A percentile compares a stretch with the other conserved stretches of the same genome.
These are phyloP conservation scores for Fusarium denticulatum DNA, from an alignment of 2,329 filamentous ascomycete species.

Conservation along the genomic window DNA sequence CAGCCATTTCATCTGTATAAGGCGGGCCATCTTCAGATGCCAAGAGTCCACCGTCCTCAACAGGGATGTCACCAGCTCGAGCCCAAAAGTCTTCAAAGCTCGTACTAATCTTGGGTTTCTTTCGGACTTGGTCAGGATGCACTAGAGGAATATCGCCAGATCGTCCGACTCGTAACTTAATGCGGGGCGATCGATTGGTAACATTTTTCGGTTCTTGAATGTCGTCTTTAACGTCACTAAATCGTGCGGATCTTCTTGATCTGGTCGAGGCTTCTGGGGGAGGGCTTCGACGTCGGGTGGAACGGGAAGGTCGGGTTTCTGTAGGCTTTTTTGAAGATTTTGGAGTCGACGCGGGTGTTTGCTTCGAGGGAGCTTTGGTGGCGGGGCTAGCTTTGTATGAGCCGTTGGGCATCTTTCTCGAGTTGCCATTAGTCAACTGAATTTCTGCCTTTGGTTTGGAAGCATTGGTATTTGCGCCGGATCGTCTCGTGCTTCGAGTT, in stretches of 20 bases:
- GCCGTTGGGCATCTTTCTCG: slow-evolving; percentile 40
- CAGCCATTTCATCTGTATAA: slow-evolving; percentile 70
- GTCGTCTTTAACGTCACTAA: slow-evolving; percentile 44
- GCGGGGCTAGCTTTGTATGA: slow-evolving; percentile 42
- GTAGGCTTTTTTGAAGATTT: slow-evolving; percentile 46
- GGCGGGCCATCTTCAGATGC: slow-evolving; percentile 64
- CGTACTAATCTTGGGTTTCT: slow-evolving; percentile 62
- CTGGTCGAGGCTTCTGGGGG: slow-evolving; percentile 56
- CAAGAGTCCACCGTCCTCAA: slow-evolving; percentile 68
- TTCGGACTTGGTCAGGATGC: slow-evolving; percentile 66
- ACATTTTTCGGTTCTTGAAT: slow-evolving; percentile 30
- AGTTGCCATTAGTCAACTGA: slow-evolving; percentile 39
- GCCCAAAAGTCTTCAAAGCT: slow-evolving; percentile 68
- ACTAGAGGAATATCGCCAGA: slow-evolving; percentile 62
- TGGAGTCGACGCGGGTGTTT: slow-evolving; percentile 40
- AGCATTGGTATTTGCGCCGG: slow-evolving; percentile 48
- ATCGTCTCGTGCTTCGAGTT: slow-evolving; percentile 63
- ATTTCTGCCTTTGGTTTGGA: slow-evolving; percentile 47
- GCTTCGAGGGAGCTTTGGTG: slow-evolving; percentile 39
- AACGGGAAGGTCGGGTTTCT: slow-evolving; percentile 47
- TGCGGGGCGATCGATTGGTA: slow-evolving; percentile 54
- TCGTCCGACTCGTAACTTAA: slow-evolving; percentile 58
- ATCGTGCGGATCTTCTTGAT: slow-evolving; percentile 56
- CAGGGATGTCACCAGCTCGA: slow-evolving; percentile 60
- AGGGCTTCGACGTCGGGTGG: slow-evolving; percentile 52